Evolutionary conservation across 108 stramenopile genomes (phyloP).

Genomic region (Tribonema minus): DNA sequence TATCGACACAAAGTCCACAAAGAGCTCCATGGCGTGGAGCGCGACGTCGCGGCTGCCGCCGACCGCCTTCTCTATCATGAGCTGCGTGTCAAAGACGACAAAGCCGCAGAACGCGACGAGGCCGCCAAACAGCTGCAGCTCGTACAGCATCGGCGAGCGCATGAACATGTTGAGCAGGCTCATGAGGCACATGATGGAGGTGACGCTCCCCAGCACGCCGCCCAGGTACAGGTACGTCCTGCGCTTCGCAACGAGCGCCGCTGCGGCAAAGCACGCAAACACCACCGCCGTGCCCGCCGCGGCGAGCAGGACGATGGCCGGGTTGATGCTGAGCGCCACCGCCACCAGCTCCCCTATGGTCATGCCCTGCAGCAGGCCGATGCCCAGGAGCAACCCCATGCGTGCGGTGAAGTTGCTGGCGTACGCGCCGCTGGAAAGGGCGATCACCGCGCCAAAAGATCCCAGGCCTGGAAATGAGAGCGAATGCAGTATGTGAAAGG

Average conservation of each 20-base stretch:
- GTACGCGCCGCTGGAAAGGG: too few relatives aligned
- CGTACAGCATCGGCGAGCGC: slow-evolving; percentile 19
- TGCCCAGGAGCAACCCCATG: background rate
- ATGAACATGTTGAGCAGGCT: slow-evolving; percentile 35
- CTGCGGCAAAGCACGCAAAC: slow-evolving; percentile 45
- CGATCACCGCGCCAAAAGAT: too few relatives aligned
- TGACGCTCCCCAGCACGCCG: slow-evolving; percentile 31
- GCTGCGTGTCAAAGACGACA: slow-evolving; percentile 55
- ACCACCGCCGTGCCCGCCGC: slow-evolving; percentile 33
- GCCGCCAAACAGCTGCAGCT: slow-evolving; percentile 48
- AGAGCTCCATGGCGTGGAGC: slow-evolving; percentile 46
- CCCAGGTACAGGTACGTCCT: slow-evolving; percentile 53
- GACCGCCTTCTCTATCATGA: slow-evolving; percentile 44
- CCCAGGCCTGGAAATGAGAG: too few relatives aligned
- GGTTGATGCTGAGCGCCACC: slow-evolving; percentile 43
- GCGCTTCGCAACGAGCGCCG: slow-evolving; percentile 45
- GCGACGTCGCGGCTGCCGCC: slow-evolving; percentile 40
- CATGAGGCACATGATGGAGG: background rate
- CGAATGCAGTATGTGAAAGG: too few relatives aligned
- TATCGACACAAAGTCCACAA: slow-evolving; percentile 52
- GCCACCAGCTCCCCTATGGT: slow-evolving; percentile 38
- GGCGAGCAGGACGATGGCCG: slow-evolving; percentile 39
- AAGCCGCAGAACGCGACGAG: slow-evolving; percentile 53
- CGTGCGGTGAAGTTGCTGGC: background rate
- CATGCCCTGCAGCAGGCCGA: slow-evolving; percentile 32